These are phyloP conservation scores for Tolypocladium album DNA, from an alignment of 2,329 filamentous ascomycete species.

Conservation along the genomic window DNA sequence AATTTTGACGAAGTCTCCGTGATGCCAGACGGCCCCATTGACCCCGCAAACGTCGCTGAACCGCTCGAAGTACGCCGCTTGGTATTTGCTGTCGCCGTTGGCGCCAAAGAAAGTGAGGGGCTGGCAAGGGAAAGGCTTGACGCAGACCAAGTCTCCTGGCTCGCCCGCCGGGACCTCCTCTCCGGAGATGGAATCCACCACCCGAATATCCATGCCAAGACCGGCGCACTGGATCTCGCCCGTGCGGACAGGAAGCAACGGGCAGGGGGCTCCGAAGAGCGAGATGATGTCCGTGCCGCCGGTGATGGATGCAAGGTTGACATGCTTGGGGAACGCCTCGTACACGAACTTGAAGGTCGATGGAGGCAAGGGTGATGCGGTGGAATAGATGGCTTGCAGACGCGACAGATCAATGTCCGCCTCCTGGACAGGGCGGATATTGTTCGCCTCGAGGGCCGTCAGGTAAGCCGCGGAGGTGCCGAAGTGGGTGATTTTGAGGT, in stretches of 20 bases:
- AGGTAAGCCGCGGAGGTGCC: slow-evolving; percentile 93
- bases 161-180: slow-evolving; percentile 47
- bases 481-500: slow-evolving; percentile 79
- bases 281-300: slow-evolving; percentile 96
- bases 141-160: slow-evolving; percentile 82
- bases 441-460: slow-evolving; percentile 75
- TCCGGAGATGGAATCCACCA: slow-evolving; percentile 48
- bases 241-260: slow-evolving; percentile 58
- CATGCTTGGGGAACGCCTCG: slow-evolving; percentile 61
- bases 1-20: slow-evolving; percentile 78
- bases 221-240: slow-evolving; percentile 72
- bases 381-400: slow-evolving; percentile 84
- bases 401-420: slow-evolving; percentile 45
- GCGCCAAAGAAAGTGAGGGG: slow-evolving; percentile 81
- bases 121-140: slow-evolving; percentile 78
- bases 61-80: slow-evolving; percentile 75
- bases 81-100: slow-evolving; percentile 58
- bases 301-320: slow-evolving; percentile 88
- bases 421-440: slow-evolving; percentile 45
- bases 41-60: slow-evolving; percentile 43
- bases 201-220: slow-evolving; percentile 66
- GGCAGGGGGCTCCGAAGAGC: slow-evolving; percentile 79
- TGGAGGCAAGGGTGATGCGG: slow-evolving; percentile 81
- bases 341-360: slow-evolving; percentile 92
- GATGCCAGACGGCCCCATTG: slow-evolving; percentile 62